Evolutionary conservation across 2,329 filamentous ascomycete genomes (phyloP), one percentile per base, ranked within the genome.

Genomic region (Talaromyces pinophilus): DNA sequence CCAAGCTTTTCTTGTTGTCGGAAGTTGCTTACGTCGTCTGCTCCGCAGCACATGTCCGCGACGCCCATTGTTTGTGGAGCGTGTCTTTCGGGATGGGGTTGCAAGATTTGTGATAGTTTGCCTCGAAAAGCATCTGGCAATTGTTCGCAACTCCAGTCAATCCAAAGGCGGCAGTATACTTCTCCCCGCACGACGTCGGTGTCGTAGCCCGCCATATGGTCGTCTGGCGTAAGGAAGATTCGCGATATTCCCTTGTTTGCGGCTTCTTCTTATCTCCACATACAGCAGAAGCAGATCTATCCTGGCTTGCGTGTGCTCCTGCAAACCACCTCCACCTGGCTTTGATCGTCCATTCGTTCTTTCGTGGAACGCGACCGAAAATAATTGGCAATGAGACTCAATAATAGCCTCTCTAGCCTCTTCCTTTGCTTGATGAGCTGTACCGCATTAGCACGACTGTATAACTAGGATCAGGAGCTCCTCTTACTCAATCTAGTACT

Each of bases 1-100:
- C 63, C 63, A 19, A 22, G 19, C 38, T 8, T 46, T 5, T 10
- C 28, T 19, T 55, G 48, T n/a, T 22, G 4, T 10, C 55, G 3
- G 22, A 38, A 3, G 17, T 61, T n/a, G 15, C 62, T 22, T 2
- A 28, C 10, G 0, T 25, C 22, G 38, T 62, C 33, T 38, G 62
- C 62, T 57, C 17, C 50, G 38, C 62, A 57, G 57, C 57, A 65
- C 19, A 55, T n/a, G 10, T 65, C 63, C 1, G 63, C 59, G 5
- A 61, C 6, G 25, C 5, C 33, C 46, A 65, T 62, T 15, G 48
- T 19, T 55, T 44, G 19, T 46, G 48, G 8, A 65, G 57, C 11
- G 19, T 42, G 28, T 61, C 44, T 28, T 55, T 55, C 15, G 55
- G 19, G 11, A 65, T 33, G 10, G 19, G 8, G 46, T 62, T 42